Percentiles rank a stretch among this genome's conserved stretches.
Conservation (phyloP, 805 yeast species). For the Myxozyma neotropica region DNA sequence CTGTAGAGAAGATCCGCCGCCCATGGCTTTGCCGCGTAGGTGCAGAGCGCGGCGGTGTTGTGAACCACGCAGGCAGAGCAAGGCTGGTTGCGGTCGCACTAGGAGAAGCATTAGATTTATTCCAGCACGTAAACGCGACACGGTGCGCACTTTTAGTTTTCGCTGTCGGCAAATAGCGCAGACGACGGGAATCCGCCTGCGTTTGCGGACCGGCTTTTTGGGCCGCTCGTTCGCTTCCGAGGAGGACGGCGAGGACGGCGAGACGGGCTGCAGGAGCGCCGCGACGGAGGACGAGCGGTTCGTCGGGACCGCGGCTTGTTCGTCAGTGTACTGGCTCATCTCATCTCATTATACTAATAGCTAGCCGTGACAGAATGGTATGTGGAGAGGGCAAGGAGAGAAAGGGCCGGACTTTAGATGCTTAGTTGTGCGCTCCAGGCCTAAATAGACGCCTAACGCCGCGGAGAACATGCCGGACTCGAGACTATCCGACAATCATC, state of each 20-base stretch:
- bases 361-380: background rate
- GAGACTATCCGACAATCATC: no score
- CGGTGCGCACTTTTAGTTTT: constrained; percentile 27
- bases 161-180: constrained; percentile 35
- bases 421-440: background rate
- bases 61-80: constrained; percentile 31
- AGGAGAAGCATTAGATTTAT: background rate
- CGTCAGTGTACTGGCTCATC: no score
- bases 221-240: background rate
- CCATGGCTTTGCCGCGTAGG: constrained; percentile 30
- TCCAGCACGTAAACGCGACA: background rate
- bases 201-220: constrained; percentile 12
- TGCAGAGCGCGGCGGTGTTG: constrained; percentile 25
- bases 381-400: background rate
- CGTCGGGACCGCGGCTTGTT: no score
- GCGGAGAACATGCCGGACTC: constrained; percentile 1
- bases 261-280: background rate
- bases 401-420: constrained; percentile 6
- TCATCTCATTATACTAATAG: background rate
- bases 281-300: background rate
- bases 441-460: constrained; percentile 4
- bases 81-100: constrained; percentile 33
- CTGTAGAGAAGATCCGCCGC: constrained; percentile 12
- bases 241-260: background rate
- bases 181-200: constrained; percentile 32